Conservation (phyloP, 352 stramenopile genomes). For the Pythium folliculosum region DNA sequence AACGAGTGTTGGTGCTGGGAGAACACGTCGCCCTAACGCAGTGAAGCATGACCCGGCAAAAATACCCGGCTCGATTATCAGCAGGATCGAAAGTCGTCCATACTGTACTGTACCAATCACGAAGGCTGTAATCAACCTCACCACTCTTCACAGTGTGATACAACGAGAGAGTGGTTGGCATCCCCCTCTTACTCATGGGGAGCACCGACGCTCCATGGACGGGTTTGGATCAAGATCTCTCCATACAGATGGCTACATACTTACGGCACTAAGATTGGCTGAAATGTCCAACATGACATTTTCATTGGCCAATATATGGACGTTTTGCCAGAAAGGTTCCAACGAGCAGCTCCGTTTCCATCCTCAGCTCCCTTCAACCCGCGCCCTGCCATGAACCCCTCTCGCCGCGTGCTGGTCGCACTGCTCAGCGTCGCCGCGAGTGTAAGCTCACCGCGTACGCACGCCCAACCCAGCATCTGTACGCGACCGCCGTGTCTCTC, state of each 20-base stretch:
- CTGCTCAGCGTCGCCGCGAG: slow-evolving; percentile 3
- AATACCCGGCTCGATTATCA: neutral
- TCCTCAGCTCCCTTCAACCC: neutral
- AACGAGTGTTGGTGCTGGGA: no score
- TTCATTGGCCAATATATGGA: neutral
- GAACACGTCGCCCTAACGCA: neutral
- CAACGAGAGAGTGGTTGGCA: no score
- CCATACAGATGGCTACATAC: no score
- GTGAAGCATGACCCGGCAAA: neutral
- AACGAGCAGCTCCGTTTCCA: no score
- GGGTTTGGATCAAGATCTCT: no score
- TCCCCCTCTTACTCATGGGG: no score
- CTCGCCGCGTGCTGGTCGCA: neutral
- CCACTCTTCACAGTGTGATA: neutral
- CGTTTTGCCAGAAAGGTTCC: no score
- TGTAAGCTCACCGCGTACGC: neutral
- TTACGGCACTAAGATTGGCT: neutral
- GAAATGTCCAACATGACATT: neutral
- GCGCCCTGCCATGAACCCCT: neutral
- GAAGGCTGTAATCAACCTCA: neutral
- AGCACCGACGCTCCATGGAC: no score
- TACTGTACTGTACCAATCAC: neutral
- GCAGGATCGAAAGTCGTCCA: no score
- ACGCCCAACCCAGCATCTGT: slow-evolving; percentile 15
- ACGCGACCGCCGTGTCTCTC: neutral